phyloP scores from a whole-genome alignment of 148 eudicot genomes.

The Persicaria maculosa region DNA sequence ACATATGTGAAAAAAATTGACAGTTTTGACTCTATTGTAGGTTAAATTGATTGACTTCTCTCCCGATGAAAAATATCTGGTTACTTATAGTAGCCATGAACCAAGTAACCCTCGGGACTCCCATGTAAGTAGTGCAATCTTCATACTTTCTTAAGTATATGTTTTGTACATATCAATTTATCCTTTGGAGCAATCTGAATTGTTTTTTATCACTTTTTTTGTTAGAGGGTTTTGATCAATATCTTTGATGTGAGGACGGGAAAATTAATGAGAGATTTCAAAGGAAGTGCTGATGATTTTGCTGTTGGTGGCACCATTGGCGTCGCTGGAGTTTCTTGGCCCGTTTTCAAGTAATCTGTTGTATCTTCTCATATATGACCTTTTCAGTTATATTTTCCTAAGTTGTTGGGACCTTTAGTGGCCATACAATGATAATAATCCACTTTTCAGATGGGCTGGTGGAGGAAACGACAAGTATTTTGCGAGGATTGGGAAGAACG shows the following conservation, averaged over 20 bases:
- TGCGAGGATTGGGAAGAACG: conserved; percentile 85
- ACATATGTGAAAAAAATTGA: not conserved
- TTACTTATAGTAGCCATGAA: conserved; percentile 92
- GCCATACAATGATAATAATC: not conserved
- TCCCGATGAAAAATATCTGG: conserved; percentile 88
- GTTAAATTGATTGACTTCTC: conserved; percentile 90
- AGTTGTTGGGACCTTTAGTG: not conserved
- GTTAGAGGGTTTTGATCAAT: conserved; percentile 64
- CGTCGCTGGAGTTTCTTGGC: conserved; percentile 87
- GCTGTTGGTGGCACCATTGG: conserved; percentile 85
- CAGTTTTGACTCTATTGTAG: conserved; percentile 29
- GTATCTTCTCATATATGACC: not conserved
- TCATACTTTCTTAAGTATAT: not conserved
- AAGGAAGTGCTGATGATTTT: conserved; percentile 89
- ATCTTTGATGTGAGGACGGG: conserved; percentile 97
- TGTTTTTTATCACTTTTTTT: conserved; percentile 15
- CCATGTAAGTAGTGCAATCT: conserved; percentile 41
- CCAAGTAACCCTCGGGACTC: conserved; percentile 95
- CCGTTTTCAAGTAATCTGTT: conserved; percentile 64
- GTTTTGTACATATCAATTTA: too few relatives aligned
- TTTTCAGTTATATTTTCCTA: not conserved
- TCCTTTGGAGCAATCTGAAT: too few relatives aligned
- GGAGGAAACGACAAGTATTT: conserved; percentile 91
- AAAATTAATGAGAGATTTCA: conserved; percentile 87
- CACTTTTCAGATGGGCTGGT: conserved; percentile 74